A percentile compares a stretch with the other conserved stretches of the same genome.
These are phyloP conservation scores for Claviceps cyperi DNA, from an alignment of 2,329 filamentous ascomycete genomes.

Conservation along the genomic window DNA sequence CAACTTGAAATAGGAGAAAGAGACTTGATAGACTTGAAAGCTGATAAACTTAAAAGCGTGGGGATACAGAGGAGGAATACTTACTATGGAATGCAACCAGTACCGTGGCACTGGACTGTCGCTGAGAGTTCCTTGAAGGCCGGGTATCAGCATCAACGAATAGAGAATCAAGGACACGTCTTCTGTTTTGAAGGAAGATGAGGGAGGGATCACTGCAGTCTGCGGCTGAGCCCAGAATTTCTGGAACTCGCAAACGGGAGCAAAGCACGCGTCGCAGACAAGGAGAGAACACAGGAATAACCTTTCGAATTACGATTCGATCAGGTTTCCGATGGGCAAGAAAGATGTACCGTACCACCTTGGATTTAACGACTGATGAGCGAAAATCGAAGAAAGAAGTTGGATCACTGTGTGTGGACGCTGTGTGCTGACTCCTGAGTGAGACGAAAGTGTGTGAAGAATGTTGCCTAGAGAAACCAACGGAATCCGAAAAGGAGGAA, in stretches of 20 bases:
- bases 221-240: neutral
- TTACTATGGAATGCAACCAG: neutral
- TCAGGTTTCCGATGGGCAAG: neutral
- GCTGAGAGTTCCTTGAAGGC: too few species aligned
- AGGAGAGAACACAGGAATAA: neutral
- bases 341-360: neutral
- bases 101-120: neutral
- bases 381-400: neutral
- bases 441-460: neutral
- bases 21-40: too few species aligned
- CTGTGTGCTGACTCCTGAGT: slow-evolving; percentile 1
- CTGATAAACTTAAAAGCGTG: too few species aligned
- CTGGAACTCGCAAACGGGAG: neutral
- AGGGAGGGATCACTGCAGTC: neutral
- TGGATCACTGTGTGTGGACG: neutral
- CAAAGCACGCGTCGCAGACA: neutral
- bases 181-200: neutral
- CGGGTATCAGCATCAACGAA: neutral
- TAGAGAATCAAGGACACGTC: neutral
- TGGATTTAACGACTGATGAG: neutral
- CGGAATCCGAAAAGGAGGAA: slow-evolving; percentile 1
- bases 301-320: neutral
- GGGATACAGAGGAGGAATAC: neutral
- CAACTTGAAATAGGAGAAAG: neutral
- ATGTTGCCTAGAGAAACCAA: neutral